phyloP scores from a whole-genome alignment of 495 filamentous ascomycete species.

The Hypoxylon trugodes region DNA sequence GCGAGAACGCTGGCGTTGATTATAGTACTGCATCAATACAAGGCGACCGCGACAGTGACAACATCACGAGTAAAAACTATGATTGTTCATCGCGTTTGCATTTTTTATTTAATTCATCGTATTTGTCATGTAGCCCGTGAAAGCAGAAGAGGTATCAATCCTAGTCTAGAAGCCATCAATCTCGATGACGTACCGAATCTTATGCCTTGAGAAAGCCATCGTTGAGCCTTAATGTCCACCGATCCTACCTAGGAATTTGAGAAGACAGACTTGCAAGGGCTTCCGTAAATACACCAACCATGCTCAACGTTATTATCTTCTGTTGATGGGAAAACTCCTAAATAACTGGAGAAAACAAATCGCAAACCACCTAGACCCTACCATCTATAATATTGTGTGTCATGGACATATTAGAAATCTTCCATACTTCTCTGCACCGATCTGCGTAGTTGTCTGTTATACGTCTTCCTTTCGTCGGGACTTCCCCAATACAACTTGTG shows the following conservation, averaged over 20 bases:
- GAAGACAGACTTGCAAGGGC: conserved; percentile 1
- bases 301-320: conserved; percentile 3
- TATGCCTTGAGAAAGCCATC: conserved; percentile 15
- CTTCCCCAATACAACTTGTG: conserved; percentile 88
- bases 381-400: not conserved
- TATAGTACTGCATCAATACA: too few species aligned
- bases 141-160: conserved; percentile 41
- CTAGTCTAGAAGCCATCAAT: conserved; percentile 36
- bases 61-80: too few species aligned
- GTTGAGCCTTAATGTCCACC: not conserved
- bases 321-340: not conserved
- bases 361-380: not conserved
- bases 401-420: conserved; percentile 37
- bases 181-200: conserved; percentile 17
- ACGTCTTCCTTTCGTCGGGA: conserved; percentile 78
- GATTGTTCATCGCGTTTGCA: not conserved
- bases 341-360: conserved; percentile 7
- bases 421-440: conserved; percentile 66
- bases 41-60: too few species aligned
- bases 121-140: conserved; percentile 12
- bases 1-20: too few species aligned
- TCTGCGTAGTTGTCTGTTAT: conserved; percentile 79
- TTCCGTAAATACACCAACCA: conserved; percentile 22
- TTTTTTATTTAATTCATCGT: conserved; percentile 9
- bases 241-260: conserved; percentile 7